Evolutionary conservation across 1,139 yeast species (phyloP).

Genomic region (Sugiyamaella pinicola): DNA sequence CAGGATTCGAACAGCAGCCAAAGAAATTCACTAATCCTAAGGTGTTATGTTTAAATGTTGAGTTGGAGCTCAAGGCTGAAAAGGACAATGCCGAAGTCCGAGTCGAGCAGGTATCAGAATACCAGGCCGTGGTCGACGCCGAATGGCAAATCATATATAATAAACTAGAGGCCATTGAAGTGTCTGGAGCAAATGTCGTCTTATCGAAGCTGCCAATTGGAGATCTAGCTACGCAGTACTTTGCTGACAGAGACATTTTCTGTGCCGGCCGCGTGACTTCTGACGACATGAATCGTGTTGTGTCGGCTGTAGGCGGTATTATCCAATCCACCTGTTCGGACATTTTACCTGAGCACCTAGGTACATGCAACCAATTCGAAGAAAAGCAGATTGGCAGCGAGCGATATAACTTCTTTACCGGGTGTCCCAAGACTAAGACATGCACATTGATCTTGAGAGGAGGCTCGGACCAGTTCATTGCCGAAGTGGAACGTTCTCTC

Average conservation of each 20-base stretch:
- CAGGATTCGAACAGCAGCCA: slow-evolving; percentile 99
- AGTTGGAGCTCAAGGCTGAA: slow-evolving; percentile 94
- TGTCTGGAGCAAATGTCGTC: slow-evolving; percentile 89
- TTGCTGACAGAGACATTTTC: slow-evolving; percentile 93
- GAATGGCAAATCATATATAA: slow-evolving; percentile 94
- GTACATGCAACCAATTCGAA: slow-evolving; percentile 83
- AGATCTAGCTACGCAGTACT: slow-evolving; percentile 95
- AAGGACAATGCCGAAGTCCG: slow-evolving; percentile 99
- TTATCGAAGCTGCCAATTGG: slow-evolving; percentile 96
- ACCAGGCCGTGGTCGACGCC: slow-evolving; percentile 96
- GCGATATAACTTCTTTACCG: slow-evolving; percentile 87
- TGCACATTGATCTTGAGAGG: slow-evolving; percentile 94
- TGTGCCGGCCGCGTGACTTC: slow-evolving; percentile 94
- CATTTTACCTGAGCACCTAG: slow-evolving; percentile 68
- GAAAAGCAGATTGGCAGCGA: slow-evolving; percentile 96
- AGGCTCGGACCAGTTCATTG: slow-evolving; percentile 98
- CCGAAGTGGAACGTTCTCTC: slow-evolving; percentile 95
- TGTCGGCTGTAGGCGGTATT: slow-evolving; percentile 91
- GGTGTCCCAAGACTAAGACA: slow-evolving; percentile 90
- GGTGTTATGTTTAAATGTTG: slow-evolving; percentile 84
- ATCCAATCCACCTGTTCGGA: slow-evolving; percentile 89
- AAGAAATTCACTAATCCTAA: slow-evolving; percentile 78
- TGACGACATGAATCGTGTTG: slow-evolving; percentile 91
- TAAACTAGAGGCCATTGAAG: slow-evolving; percentile 79
- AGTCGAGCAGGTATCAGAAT: slow-evolving; percentile 88